phyloP scores from a whole-genome alignment of 108 stramenopile genomes.

The Nannochloropsis granulata region DNA sequence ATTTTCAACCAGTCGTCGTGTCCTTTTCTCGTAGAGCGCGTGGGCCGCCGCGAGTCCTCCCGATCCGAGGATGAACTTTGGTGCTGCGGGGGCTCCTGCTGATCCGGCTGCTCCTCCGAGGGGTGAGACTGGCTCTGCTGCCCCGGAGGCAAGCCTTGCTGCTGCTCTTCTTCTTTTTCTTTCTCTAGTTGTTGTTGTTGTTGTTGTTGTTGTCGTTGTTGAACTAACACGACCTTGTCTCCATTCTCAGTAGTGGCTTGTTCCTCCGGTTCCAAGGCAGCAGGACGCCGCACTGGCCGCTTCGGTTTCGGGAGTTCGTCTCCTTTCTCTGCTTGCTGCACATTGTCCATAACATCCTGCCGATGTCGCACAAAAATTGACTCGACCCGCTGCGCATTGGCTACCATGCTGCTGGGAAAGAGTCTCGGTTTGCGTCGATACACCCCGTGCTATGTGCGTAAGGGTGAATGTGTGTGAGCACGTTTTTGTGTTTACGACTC shows the following conservation, averaged over 20 bases:
- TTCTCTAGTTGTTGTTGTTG: not conserved
- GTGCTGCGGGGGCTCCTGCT: not conserved
- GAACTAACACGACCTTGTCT: not conserved
- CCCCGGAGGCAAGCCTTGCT: not conserved
- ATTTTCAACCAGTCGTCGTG: not conserved
- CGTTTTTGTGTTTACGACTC: too few relatives aligned
- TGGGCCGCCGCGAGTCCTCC: not conserved
- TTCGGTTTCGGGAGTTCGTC: not conserved
- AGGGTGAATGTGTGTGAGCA: too few relatives aligned
- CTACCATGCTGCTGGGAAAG: not conserved
- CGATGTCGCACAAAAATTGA: not conserved
- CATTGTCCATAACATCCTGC: not conserved
- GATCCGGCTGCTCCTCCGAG: not conserved
- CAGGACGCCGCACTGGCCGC: not conserved
- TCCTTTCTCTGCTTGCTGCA: not conserved
- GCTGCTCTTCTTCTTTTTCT: not conserved
- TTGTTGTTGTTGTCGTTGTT: not conserved
- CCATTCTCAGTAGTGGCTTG: not conserved
- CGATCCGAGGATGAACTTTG: not conserved
- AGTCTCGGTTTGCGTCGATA: not conserved
- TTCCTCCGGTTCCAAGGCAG: not conserved
- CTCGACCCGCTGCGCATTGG: not conserved
- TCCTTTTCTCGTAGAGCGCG: not conserved
- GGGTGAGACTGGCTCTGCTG: not conserved
- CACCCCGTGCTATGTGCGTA: not conserved